phyloP scores from a whole-genome alignment of 345 rosid species.

The Reutealis trisperma region DNA sequence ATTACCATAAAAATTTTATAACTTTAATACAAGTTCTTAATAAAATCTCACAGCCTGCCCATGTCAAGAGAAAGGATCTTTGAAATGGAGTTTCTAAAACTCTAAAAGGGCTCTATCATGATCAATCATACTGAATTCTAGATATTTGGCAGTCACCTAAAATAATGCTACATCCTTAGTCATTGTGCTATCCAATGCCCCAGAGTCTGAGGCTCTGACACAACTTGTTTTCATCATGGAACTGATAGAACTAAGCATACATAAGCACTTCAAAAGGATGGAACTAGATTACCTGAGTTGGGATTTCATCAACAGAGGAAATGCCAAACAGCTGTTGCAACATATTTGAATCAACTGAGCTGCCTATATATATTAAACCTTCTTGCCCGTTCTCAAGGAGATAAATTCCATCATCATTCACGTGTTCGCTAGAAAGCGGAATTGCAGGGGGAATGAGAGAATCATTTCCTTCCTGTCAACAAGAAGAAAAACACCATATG shows the following conservation, averaged over 20 bases:
- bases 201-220: background rate
- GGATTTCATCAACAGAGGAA: constrained; percentile 62
- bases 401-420: constrained; percentile 81
- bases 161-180: background rate
- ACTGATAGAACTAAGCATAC: background rate
- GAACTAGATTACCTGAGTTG: constrained; percentile 59
- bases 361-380: constrained; percentile 80
- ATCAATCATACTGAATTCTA: background rate
- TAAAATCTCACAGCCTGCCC: no score
- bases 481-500: constrained; percentile 12
- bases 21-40: no score
- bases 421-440: constrained; percentile 85
- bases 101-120: background rate
- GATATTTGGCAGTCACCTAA: background rate
- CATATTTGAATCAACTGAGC: constrained; percentile 56
- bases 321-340: constrained; percentile 67
- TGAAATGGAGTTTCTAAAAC: background rate
- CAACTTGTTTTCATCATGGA: background rate
- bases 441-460: constrained; percentile 59
- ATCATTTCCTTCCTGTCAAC: constrained; percentile 59
- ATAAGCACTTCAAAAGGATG: background rate
- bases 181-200: background rate
- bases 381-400: constrained; percentile 95
- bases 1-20: no score
- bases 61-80: no score